Evolutionary conservation across 768 basidiomycete genomes (phyloP), one percentile per base, ranked within the genome.

Genomic region (Coprinellus micaceus): DNA sequence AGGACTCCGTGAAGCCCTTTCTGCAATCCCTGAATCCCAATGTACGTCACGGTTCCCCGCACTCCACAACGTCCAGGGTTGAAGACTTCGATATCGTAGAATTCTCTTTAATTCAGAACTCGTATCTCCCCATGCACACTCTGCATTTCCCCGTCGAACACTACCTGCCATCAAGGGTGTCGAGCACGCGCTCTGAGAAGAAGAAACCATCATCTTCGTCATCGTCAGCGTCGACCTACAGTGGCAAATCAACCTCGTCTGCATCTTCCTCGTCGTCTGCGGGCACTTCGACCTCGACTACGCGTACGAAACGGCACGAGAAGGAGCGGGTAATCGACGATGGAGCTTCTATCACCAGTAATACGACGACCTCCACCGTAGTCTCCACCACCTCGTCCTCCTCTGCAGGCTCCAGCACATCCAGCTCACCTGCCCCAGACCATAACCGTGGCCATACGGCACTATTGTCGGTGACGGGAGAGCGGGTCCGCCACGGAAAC

Each of bases 401-500:
- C 41, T 30, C 47, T 7, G 26, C 47, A 13, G 19, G 15, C 47
- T 59, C 61, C 19, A 28, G 45, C 21, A 48, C 45, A 13, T 13
- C 40, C 47, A 46, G 44, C 52, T 54, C 61, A 25, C 51, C 24
- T 2, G 29, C 19, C 10, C 10, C 36, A 3, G 19, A 45, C 13
- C 25, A 15, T 29, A 10, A 19, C 21, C 55, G 39, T 13, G 39
- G 45, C 46, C 22, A 65, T 28, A 73, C 72, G 25, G 63, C 66
- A 22, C 66, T 76, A 46, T 64, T 66, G 33, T 65, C 61, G 43
- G 66, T 73, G 62, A 63, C 73, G 36, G 74, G 73, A 53, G 70
- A 70, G 52, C 64, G 71, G 47, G 70, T 73, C 36, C 75, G 77
- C 50, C 75, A 74, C 39, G 74, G 73, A 21, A 67, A 69, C 53